Conservation (phyloP, 2,329 filamentous ascomycete genomes). For the Phaeomoniella chlamydospora region DNA sequence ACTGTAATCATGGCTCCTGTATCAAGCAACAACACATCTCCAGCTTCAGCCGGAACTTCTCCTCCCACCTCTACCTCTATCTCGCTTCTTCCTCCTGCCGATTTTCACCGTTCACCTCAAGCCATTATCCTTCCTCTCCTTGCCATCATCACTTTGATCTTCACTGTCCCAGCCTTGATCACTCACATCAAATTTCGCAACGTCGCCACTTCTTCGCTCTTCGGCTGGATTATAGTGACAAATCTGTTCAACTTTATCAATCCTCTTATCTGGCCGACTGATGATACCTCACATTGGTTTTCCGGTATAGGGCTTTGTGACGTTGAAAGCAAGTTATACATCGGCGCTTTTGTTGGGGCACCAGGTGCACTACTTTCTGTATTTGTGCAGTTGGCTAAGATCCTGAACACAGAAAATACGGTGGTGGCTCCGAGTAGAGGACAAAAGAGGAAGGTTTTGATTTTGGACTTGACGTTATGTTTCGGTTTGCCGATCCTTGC, state of each 20-base stretch:
- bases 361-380: conserved; percentile 42
- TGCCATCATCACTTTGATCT: conserved; percentile 32
- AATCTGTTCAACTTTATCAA: conserved; percentile 48
- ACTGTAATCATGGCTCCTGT: no score
- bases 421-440: conserved; percentile 33
- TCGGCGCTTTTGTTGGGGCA: conserved; percentile 37
- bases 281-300: conserved; percentile 41
- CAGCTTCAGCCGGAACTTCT: no score
- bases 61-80: no score
- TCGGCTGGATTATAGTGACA: conserved; percentile 39
- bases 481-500: conserved; percentile 39
- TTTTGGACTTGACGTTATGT: conserved; percentile 41
- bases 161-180: conserved; percentile 41
- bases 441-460: conserved; percentile 29
- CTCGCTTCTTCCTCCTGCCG: no score
- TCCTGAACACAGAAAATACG: conserved; percentile 44
- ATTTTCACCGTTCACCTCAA: conserved; percentile 2
- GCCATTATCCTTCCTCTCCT: conserved; percentile 30
- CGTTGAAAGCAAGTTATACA: conserved; percentile 44
- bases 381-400: conserved; percentile 42
- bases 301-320: conserved; percentile 49
- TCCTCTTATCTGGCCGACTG: conserved; percentile 48
- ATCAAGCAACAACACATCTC: no score
- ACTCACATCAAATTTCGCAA: conserved; percentile 49
- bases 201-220: conserved; percentile 41